phyloP scores from a whole-genome alignment of 257 asterid genomes.

The Solanum corneliomulleri region DNA sequence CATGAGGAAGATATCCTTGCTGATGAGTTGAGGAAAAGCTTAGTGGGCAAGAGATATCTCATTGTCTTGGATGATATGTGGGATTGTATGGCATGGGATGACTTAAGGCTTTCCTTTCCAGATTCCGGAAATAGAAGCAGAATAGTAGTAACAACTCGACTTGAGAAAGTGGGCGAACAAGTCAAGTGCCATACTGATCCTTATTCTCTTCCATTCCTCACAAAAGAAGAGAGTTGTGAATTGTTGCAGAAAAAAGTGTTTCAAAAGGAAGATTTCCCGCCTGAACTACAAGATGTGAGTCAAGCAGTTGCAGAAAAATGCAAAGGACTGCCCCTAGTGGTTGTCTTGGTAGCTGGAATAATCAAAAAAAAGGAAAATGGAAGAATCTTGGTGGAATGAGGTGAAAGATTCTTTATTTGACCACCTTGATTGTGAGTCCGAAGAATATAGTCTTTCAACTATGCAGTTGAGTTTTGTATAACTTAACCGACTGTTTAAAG shows the following conservation, averaged over 20 bases:
- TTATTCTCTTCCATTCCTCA: background rate
- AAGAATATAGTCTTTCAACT: too few relatives aligned
- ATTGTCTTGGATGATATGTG: slow-evolving; percentile 2
- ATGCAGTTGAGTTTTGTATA: too few relatives aligned
- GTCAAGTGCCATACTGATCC: background rate
- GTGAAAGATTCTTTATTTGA: background rate
- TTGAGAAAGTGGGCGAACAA: background rate
- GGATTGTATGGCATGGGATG: background rate
- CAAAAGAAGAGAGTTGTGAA: background rate
- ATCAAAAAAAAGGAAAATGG: background rate
- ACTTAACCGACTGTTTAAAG: too few relatives aligned
- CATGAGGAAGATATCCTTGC: background rate
- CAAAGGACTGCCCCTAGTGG: background rate
- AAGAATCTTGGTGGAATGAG: background rate
- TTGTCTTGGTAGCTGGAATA: background rate
- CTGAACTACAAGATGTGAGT: background rate
- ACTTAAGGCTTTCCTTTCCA: background rate
- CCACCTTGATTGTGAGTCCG: background rate
- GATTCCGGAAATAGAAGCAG: background rate
- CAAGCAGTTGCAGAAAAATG: background rate
- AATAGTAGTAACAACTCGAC: background rate
- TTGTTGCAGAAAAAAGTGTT: background rate
- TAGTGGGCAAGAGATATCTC: background rate
- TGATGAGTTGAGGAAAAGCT: background rate
- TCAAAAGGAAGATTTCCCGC: background rate